Conservation (phyloP, 768 basidiomycete species). For the Leucocoprinus leucothites region DNA sequence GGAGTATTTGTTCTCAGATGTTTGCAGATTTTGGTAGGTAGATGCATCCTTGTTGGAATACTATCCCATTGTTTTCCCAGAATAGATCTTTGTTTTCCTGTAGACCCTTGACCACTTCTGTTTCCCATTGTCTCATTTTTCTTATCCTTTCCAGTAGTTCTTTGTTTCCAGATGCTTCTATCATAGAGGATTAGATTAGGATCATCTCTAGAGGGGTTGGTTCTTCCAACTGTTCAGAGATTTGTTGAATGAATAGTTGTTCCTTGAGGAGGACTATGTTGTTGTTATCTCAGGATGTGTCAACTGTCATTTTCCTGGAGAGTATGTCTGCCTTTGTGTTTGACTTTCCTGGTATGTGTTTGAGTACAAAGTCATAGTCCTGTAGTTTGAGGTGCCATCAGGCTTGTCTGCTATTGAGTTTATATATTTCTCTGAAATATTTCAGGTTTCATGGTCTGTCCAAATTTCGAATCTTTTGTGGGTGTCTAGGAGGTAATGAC, state of each 20-base stretch:
- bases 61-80: no score
- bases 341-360: constrained; percentile 27
- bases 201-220: neutral
- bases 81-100: no score
- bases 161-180: no score
- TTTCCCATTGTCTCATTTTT: no score
- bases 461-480: constrained; percentile 5
- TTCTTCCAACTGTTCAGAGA: neutral
- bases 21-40: no score
- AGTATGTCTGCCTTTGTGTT: constrained; percentile 20
- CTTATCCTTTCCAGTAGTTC: no score
- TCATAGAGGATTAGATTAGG: no score
- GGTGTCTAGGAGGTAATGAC: constrained; percentile 21
- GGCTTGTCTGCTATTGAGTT: constrained; percentile 39
- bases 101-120: no score
- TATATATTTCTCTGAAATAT: constrained; percentile 28
- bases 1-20: no score
- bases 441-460: constrained; percentile 22
- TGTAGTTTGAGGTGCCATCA: constrained; percentile 35
- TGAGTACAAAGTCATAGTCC: constrained; percentile 30
- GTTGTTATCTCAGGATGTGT: neutral
- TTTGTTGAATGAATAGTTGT: neutral
- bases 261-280: neutral
- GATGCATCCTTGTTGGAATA: no score
- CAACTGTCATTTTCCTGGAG: neutral